Evolutionary conservation across 2,329 filamentous ascomycete species (phyloP), one percentile per base, ranked within the genome.

Genomic region (Curvularia lunata): DNA sequence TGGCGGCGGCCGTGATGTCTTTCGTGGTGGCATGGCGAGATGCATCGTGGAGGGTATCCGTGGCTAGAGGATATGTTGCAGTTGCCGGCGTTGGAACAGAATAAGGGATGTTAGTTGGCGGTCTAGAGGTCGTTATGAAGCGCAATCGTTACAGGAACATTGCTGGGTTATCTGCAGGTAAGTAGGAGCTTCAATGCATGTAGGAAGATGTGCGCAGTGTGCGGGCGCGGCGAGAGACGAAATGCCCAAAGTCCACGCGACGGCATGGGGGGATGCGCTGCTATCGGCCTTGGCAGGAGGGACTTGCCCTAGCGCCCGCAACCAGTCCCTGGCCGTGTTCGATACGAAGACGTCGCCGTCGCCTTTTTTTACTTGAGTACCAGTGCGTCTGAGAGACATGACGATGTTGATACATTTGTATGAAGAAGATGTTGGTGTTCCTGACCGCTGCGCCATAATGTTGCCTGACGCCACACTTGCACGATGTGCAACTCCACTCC

Each of bases 21-120:
- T 96, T 77, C 92, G 89, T 71, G 91, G 86, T 54, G 92, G 92
- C 69, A 96, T 88, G 63, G 93, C 92, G 83, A 94, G 92, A 77
- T 97, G 93, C 92, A 97, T 80, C 57, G 66, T 73, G 67, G 69
- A 61, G 48, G 43, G 40, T 51, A 48, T 45, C 52, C 28, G 57
- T 30, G 63, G 63, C 64, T 64, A 63, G 66, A 58, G 66, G 63
- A 57, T 56, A 58, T 43, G 40, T 54, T 27, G 52, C 52, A 50
- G 48, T 55, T 51, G 56, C 34, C 52, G 50, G 37, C 25, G 41
- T 25, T n/a, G 37, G 40, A 45, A 38, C 56, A 52, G 66, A 68
- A 69, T 64, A 68, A 68, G 63, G 50, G 70, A 65, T 69, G 42
- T 58, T 32, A 46, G 43, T 19, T 52, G 58, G 48, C 34, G 55